Evolutionary conservation across 2,329 filamentous ascomycete species (phyloP), one percentile per base, ranked within the genome.

Genomic region (Ophiostoma piceae): DNA sequence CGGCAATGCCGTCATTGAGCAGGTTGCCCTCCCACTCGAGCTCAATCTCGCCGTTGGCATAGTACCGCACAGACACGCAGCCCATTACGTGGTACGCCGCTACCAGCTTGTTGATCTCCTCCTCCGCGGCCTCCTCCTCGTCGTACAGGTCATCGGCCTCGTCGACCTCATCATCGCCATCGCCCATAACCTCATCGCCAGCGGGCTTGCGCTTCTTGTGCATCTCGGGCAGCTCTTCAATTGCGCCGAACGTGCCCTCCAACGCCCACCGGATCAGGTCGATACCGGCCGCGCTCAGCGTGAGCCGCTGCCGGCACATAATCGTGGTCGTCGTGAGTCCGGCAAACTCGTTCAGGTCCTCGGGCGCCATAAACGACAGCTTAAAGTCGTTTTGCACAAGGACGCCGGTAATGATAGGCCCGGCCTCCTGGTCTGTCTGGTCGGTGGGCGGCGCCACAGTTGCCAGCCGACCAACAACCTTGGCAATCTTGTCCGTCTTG

Each of bases 311-410:
- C 75, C 92, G 93, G 83, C 95, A 99, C 19, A 90, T 88, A 71
- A 99, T 94, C 1, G 92, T 96, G 0, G 95, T 98, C 0, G 95
- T 98, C 2, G 93, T 97, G 39, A 99, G 82, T n/a, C 95, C 95
- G 0, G 95, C 95, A 77, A 97, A 99, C 79, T 99, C 95, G 72
- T 93, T 89, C 43, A 99, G 84, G 77, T 99, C 95, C 75, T 98
- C 95, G 0, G 95, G 94, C 0, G 94, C 94, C 94, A 99, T 98
- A 43, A 99, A 84, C 0, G 92, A 96, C 77, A 99, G 87, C 79
- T 98, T 97, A 79, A 99, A 98, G 78, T 97, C 95, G 78, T 96
- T 98, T 75, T 98, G 94, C 8, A 99, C 94, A 19, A 99, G 84
- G 0, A 99, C 95, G 37, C 95, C 95, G 0, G 90, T 91, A 75